A percentile compares a stretch with the other conserved stretches of the same genome.
Evolutionary conservation across 2,329 filamentous ascomycete species (phyloP).

Genomic region (Trichoderma sp.): DNA sequence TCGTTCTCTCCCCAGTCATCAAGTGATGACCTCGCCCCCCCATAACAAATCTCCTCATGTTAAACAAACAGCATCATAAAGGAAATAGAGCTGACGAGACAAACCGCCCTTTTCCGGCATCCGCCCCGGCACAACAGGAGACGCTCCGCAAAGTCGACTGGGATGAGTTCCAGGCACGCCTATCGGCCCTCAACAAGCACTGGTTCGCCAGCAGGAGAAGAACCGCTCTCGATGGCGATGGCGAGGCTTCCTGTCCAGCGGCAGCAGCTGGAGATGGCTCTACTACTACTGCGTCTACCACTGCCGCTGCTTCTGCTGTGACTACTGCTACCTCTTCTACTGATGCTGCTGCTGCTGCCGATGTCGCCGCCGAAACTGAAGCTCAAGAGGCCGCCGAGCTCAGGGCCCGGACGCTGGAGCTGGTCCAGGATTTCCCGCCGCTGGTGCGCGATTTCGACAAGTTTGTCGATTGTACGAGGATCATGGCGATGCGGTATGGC

Average conservation of each 20-base stretch:
- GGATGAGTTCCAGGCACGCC: slow-evolving; percentile 33
- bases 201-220: slow-evolving; percentile 28
- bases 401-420: slow-evolving; percentile 32
- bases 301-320: too few species aligned
- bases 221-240: slow-evolving; percentile 7
- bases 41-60: not conserved
- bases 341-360: not conserved
- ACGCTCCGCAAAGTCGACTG: slow-evolving; percentile 35
- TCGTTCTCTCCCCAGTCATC: too few species aligned
- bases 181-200: slow-evolving; percentile 30
- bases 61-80: not conserved
- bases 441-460: slow-evolving; percentile 37
- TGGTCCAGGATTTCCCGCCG: slow-evolving; percentile 36
- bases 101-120: not conserved
- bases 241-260: too few species aligned
- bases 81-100: slow-evolving; percentile 5
- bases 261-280: too few species aligned
- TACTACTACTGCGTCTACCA: too few species aligned
- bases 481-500: slow-evolving; percentile 19
- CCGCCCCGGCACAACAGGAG: slow-evolving; percentile 28
- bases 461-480: slow-evolving; percentile 31
- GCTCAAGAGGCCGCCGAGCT: slow-evolving; percentile 31
- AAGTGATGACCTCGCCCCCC: too few species aligned
- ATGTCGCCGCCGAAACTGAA: slow-evolving; percentile 5
- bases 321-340: too few species aligned